These are phyloP conservation scores for Malassezia pachydermatis DNA, from an alignment of 1,284 basidiomycete species.

Conservation along the genomic window DNA sequence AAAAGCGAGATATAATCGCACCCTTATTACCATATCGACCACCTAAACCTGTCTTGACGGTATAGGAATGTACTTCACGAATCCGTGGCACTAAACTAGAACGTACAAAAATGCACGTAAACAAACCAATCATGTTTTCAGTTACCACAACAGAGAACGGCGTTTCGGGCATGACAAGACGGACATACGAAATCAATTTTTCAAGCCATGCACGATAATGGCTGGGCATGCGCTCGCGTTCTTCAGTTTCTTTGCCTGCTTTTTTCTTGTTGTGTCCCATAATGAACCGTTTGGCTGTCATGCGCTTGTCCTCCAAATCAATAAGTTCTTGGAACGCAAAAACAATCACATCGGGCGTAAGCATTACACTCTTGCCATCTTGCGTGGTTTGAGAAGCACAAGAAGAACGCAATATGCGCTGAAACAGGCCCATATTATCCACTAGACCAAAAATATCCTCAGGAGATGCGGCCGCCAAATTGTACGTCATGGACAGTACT, in stretches of 20 bases:
- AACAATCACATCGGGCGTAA: conserved; percentile 71
- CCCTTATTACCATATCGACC: conserved; percentile 96
- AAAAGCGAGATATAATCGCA: conserved; percentile 76
- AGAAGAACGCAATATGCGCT: conserved; percentile 25
- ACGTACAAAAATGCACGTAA: conserved; percentile 77
- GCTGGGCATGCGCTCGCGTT: conserved; percentile 6
- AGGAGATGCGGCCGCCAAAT: conserved; percentile 78
- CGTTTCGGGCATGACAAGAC: conserved; percentile 41
- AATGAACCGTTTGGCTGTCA: conserved; percentile 57
- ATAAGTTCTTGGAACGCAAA: conserved; percentile 95
- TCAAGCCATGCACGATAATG: conserved; percentile 34
- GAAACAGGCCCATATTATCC: conserved; percentile 37
- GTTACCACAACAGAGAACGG: conserved; percentile 71
- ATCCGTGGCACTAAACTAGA: conserved; percentile 52
- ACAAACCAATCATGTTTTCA: conserved; percentile 81
- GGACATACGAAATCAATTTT: conserved; percentile 30
- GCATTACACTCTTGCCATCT: not conserved
- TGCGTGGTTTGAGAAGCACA: conserved; percentile 18
- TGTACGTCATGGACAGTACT: conserved; percentile 81
- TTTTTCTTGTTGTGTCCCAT: conserved; percentile 32
- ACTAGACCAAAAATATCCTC: conserved; percentile 54
- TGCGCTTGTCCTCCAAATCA: conserved; percentile 78
- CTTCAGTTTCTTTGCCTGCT: conserved; percentile 9
- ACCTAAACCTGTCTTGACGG: conserved; percentile 80
- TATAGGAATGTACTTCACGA: conserved; percentile 64